A percentile compares a stretch with the other conserved stretches of the same genome.
Conservation (phyloP, 2,329 filamentous ascomycete species). For the Chaetomium strumarium region DNA sequence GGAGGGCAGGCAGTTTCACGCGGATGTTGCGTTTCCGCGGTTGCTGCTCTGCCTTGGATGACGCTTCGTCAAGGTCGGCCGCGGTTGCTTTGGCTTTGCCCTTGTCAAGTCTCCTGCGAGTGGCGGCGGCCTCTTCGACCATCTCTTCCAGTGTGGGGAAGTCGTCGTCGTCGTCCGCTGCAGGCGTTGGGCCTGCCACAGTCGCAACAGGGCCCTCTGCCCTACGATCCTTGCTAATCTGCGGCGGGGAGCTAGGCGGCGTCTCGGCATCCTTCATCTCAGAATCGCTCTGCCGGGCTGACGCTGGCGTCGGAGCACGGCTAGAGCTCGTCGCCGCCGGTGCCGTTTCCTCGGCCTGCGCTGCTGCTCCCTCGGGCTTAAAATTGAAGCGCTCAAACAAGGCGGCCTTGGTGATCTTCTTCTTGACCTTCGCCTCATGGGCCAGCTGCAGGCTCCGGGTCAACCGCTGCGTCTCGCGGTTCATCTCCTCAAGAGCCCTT, state of each 20-base stretch:
- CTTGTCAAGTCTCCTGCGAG: conserved; percentile 41
- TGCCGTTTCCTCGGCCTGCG: conserved; percentile 33
- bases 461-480: conserved; percentile 87
- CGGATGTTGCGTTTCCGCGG: conserved; percentile 44
- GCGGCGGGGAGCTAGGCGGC: conserved; percentile 65
- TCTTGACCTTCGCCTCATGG: conserved; percentile 84
- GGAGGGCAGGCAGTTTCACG: conserved; percentile 41
- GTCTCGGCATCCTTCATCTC: conserved; percentile 52
- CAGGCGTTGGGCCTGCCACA: conserved; percentile 13
- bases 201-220: conserved; percentile 15
- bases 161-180: conserved; percentile 29
- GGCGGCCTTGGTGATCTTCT: conserved; percentile 78
- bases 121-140: conserved; percentile 28
- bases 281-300: conserved; percentile 42
- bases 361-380: conserved; percentile 37
- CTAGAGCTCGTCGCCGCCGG: conserved; percentile 50
- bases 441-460: conserved; percentile 84
- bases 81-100: conserved; percentile 53
- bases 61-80: conserved; percentile 21
- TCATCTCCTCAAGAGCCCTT: conserved; percentile 92
- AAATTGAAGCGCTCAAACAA: conserved; percentile 83
- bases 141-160: conserved; percentile 36
- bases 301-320: conserved; percentile 42
- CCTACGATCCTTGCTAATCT: conserved; percentile 23
- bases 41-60: conserved; percentile 23